phyloP scores from a whole-genome alignment of 2,329 filamentous ascomycete species.

The Hymenoscyphus fraxineus region DNA sequence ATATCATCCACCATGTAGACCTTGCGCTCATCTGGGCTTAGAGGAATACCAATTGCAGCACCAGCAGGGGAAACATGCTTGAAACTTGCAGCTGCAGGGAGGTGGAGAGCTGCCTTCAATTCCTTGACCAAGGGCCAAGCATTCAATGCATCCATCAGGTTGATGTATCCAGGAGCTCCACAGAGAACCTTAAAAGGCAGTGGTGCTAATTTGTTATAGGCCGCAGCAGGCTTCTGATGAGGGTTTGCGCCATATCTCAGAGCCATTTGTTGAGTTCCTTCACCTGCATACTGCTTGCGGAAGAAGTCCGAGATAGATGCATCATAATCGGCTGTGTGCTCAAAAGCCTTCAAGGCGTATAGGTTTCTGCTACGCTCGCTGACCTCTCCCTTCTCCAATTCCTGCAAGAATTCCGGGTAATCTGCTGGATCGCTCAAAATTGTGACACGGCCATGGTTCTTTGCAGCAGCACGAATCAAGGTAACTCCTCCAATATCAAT shows the following conservation, averaged over 20 bases:
- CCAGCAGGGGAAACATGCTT: conserved; percentile 98
- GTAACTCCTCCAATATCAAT: conserved; percentile 98
- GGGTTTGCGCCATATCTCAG: conserved; percentile 96
- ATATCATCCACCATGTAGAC: conserved; percentile 99
- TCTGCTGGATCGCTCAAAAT: conserved; percentile 92
- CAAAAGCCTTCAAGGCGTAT: conserved; percentile 96
- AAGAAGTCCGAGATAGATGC: conserved; percentile 94
- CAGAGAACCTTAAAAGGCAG: conserved; percentile 93
- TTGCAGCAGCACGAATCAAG: conserved; percentile 90
- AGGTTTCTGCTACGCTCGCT: conserved; percentile 78
- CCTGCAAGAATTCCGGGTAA: conserved; percentile 89
- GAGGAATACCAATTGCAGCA: conserved; percentile 85
- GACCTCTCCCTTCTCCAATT: conserved; percentile 84
- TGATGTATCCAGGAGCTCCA: conserved; percentile 93
- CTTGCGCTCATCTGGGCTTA: conserved; percentile 85
- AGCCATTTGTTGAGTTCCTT: conserved; percentile 76
- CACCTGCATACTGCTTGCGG: conserved; percentile 89
- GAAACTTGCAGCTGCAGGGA: conserved; percentile 93
- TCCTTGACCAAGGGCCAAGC: conserved; percentile 97
- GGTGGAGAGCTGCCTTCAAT: conserved; percentile 80
- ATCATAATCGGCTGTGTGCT: conserved; percentile 97
- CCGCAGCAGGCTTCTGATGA: conserved; percentile 94
- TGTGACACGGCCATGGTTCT: conserved; percentile 94
- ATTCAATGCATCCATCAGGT: conserved; percentile 92
- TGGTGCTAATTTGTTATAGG: conserved; percentile 67